These are phyloP conservation scores for Tephrocybe sp. DNA, from an alignment of 768 basidiomycete genomes.

Conservation along the genomic window DNA sequence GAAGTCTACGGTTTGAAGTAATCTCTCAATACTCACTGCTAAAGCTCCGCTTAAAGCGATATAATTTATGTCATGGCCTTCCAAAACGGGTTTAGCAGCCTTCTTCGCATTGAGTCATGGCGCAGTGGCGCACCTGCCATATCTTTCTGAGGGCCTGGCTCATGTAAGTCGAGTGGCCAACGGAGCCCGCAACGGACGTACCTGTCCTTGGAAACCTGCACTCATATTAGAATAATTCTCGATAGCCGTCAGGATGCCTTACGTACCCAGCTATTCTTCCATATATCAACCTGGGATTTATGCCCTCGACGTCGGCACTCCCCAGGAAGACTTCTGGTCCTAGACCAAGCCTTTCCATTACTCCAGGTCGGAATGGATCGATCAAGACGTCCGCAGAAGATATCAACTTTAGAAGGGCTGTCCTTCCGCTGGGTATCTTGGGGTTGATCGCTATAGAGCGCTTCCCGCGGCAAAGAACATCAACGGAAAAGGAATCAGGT, in stretches of 20 bases:
- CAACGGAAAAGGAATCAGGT: slow-evolving; percentile 42
- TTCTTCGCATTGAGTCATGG: neutral
- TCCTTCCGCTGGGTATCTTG: slow-evolving; percentile 59
- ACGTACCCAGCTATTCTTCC: slow-evolving; percentile 76
- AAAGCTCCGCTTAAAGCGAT: slow-evolving; percentile 77
- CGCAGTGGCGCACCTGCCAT: slow-evolving; percentile 69
- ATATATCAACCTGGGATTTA: slow-evolving; percentile 68
- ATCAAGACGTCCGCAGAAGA: slow-evolving; percentile 75
- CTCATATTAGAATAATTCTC: neutral
- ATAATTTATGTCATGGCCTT: slow-evolving; percentile 86
- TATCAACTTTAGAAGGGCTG: slow-evolving; percentile 57
- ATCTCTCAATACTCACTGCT: slow-evolving; percentile 40
- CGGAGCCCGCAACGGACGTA: slow-evolving; percentile 19
- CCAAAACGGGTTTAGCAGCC: slow-evolving; percentile 1
- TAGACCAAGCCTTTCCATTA: slow-evolving; percentile 74
- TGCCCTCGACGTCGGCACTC: slow-evolving; percentile 36
- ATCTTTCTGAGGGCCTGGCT: slow-evolving; percentile 62
- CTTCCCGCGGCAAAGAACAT: slow-evolving; percentile 70
- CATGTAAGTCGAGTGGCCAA: slow-evolving; percentile 16
- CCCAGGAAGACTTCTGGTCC: slow-evolving; percentile 77
- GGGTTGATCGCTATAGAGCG: slow-evolving; percentile 72
- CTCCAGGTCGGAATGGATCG: slow-evolving; percentile 83
- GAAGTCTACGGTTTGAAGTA: neutral
- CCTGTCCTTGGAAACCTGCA: slow-evolving; percentile 63
- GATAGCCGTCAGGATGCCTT: neutral